Evolutionary conservation across 441 rosid genomes (phyloP).

Genomic region (Eutrema salsugineum): DNA sequence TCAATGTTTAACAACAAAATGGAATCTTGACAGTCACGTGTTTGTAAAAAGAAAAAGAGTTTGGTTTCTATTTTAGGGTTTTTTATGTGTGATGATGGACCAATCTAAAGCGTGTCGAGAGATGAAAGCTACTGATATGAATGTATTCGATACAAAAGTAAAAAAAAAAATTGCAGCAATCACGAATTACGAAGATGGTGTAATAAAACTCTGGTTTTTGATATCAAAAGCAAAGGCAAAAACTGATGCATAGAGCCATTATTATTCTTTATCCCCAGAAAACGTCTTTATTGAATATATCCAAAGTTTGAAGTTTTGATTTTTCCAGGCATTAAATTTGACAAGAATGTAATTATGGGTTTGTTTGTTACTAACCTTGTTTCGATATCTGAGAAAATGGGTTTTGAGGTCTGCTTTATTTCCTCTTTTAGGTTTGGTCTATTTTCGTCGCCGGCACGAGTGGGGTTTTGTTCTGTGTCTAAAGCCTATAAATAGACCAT

Average conservation of each 20-base stretch:
- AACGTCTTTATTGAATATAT: conserved; percentile 30
- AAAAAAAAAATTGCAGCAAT: not conserved
- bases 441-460: conserved; percentile 27
- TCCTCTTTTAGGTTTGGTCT: conserved; percentile 2
- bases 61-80: conserved; percentile 26
- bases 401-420: not conserved
- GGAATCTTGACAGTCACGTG: conserved; percentile 34
- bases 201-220: not conserved
- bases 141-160: not conserved
- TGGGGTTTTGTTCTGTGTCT: conserved; percentile 25
- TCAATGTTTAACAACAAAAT: conserved; percentile 16
- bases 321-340: not conserved
- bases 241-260: conserved; percentile 22
- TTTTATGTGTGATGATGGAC: conserved; percentile 40
- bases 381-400: conserved; percentile 11
- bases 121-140: conserved; percentile 35
- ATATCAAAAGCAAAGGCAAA: conserved; percentile 26
- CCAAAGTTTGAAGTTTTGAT: not conserved
- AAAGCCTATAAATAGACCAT: conserved; percentile 26
- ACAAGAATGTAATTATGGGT: not conserved
- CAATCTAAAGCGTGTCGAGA: conserved; percentile 41
- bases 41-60: conserved; percentile 24
- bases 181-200: conserved; percentile 3
- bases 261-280: conserved; percentile 29
- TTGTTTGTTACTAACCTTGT: not conserved